phyloP scores from a whole-genome alignment of 345 rosid species.

The Eucalyptus pauciflora region DNA sequence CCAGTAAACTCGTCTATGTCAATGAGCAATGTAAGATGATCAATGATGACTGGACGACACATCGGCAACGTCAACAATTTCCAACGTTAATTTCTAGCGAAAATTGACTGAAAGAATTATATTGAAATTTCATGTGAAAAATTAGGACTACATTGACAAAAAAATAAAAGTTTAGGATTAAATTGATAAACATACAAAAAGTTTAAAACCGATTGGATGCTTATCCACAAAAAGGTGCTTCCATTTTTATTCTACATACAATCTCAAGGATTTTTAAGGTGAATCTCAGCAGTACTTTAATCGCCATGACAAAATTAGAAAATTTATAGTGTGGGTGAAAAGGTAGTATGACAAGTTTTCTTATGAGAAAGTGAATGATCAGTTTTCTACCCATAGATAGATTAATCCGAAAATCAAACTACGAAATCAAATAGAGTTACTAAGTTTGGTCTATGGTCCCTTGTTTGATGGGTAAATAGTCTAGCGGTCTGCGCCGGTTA shows the following conservation, averaged over 20 bases:
- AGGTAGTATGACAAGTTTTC: background rate
- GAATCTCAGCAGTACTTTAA: background rate
- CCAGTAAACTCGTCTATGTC: background rate
- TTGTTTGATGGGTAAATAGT: background rate
- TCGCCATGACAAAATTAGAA: background rate
- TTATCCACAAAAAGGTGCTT: background rate
- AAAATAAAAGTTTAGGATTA: background rate
- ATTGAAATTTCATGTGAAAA: background rate
- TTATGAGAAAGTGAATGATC: background rate
- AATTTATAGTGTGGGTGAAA: background rate
- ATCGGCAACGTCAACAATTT: rapidly evolving
- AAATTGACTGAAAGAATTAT: background rate
- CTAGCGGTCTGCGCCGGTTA: background rate
- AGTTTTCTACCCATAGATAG: background rate
- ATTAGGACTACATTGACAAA: background rate
- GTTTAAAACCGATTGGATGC: background rate
- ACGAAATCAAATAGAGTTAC: background rate
- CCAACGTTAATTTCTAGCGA: rapidly evolving
- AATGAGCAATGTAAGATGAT: rapidly evolving
- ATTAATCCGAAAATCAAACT: background rate
- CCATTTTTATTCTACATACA: background rate
- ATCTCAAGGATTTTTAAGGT: background rate
- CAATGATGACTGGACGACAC: rapidly evolving
- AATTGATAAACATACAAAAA: background rate
- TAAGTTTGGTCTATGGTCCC: background rate